These are phyloP conservation scores for Melampsora larici-populina DNA, from an alignment of 1,284 basidiomycete genomes.

Conservation along the genomic window DNA sequence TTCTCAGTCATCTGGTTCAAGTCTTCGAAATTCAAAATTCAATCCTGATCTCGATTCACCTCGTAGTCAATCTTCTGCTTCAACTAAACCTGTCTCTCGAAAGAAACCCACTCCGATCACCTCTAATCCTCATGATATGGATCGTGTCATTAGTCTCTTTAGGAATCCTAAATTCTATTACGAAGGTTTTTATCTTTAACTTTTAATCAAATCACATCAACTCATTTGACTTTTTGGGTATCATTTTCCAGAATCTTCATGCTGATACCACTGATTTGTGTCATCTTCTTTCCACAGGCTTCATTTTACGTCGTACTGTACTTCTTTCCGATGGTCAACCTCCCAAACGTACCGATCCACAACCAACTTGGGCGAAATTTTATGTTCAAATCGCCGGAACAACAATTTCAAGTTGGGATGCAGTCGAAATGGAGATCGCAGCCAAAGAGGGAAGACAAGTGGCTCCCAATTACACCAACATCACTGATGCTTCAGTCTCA, in stretches of 20 bases:
- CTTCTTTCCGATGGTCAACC: constrained; percentile 21
- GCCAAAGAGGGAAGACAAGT: constrained; percentile 44
- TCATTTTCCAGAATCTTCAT: background rate
- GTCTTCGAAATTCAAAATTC: background rate
- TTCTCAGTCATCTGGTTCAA: background rate
- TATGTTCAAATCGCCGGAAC: constrained; percentile 49
- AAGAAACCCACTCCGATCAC: constrained; percentile 7
- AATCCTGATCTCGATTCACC: background rate
- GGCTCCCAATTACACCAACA: constrained; percentile 45
- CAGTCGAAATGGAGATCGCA: constrained; percentile 49
- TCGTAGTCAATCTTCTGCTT: background rate
- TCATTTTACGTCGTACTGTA: constrained; percentile 19
- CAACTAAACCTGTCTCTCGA: background rate
- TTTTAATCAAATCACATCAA: background rate
- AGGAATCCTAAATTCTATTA: constrained; percentile 31
- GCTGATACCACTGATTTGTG: background rate
- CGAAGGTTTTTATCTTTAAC: background rate
- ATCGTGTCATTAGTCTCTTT: constrained; percentile 14
- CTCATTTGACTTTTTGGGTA: background rate
- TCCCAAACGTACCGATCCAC: constrained; percentile 31
- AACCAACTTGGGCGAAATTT: constrained; percentile 47
- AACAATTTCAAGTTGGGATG: constrained; percentile 49
- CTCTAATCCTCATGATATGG: constrained; percentile 15
- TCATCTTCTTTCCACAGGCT: constrained; percentile 8
- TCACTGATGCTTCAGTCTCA: constrained; percentile 31